phyloP scores from a whole-genome alignment of 2,329 filamentous ascomycete genomes.

The Neobulgaria alba region DNA sequence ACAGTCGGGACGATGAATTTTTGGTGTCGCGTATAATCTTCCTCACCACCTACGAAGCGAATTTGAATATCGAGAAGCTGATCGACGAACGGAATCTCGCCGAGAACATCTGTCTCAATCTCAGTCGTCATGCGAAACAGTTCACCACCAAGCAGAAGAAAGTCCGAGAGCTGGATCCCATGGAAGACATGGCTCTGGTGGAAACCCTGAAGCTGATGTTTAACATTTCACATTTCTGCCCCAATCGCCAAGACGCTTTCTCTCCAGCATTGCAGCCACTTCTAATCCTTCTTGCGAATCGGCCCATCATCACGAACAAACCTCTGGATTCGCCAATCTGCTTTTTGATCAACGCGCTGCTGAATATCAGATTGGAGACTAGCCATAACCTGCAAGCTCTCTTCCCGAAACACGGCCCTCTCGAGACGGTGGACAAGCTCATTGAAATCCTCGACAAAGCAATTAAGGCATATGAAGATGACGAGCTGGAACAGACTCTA shows the following conservation, averaged over 20 bases:
- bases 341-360: constrained; percentile 68
- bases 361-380: constrained; percentile 64
- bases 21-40: constrained; percentile 72
- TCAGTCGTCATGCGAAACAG: constrained; percentile 58
- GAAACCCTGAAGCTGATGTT: constrained; percentile 86
- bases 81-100: constrained; percentile 59
- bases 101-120: constrained; percentile 59
- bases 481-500: constrained; percentile 63
- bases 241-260: constrained; percentile 53
- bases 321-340: constrained; percentile 67
- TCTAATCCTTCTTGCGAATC: constrained; percentile 57
- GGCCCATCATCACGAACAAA: constrained; percentile 47
- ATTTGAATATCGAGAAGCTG: constrained; percentile 55
- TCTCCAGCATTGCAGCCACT: constrained; percentile 60
- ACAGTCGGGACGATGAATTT: constrained; percentile 79
- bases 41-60: constrained; percentile 68
- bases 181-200: constrained; percentile 70
- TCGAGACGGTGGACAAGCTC: constrained; percentile 53
- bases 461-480: constrained; percentile 52
- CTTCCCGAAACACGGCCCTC: constrained; percentile 51
- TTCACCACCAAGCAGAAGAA: constrained; percentile 32
- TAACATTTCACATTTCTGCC: constrained; percentile 73
- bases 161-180: constrained; percentile 37
- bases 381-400: constrained; percentile 40
- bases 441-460: constrained; percentile 62